phyloP scores from a whole-genome alignment of 2,329 filamentous ascomycete genomes.

The Rugonectria rugulosa region DNA sequence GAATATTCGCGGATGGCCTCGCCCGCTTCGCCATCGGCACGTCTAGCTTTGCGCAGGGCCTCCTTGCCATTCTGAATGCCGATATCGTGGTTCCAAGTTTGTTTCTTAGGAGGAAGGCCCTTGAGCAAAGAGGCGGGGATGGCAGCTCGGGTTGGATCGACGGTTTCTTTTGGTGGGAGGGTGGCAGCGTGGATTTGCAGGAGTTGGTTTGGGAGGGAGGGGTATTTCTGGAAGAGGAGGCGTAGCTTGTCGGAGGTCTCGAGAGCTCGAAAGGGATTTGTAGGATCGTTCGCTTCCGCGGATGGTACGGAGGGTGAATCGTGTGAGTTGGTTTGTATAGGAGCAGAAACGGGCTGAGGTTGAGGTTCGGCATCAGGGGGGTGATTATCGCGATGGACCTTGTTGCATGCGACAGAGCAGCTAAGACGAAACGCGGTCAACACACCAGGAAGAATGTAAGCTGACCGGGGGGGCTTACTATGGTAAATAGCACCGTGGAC shows the following conservation, averaged over 20 bases:
- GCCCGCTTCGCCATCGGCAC: slow-evolving; percentile 60
- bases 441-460: background rate
- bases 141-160: slow-evolving; percentile 30
- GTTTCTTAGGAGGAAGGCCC: slow-evolving; percentile 44
- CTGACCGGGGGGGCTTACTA: slow-evolving; percentile 56
- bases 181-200: slow-evolving; percentile 58
- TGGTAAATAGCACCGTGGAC: slow-evolving; percentile 62
- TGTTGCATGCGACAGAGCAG: slow-evolving; percentile 67
- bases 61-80: slow-evolving; percentile 64
- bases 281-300: slow-evolving; percentile 29
- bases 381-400: slow-evolving; percentile 58
- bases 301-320: slow-evolving; percentile 1
- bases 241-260: slow-evolving; percentile 59
- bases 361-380: slow-evolving; percentile 52
- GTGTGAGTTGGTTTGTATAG: slow-evolving; percentile 12
- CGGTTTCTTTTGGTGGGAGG: slow-evolving; percentile 51
- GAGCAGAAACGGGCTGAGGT: slow-evolving; percentile 34
- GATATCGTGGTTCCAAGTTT: slow-evolving; percentile 65
- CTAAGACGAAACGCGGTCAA: slow-evolving; percentile 44
- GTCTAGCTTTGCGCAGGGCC: slow-evolving; percentile 59
- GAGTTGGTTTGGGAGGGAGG: slow-evolving; percentile 56
- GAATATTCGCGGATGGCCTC: slow-evolving; percentile 69
- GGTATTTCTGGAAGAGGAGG: slow-evolving; percentile 61
- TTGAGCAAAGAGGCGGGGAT: slow-evolving; percentile 46
- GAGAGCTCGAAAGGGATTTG: slow-evolving; percentile 60